Evolutionary conservation across 2,329 filamentous ascomycete genomes (phyloP).

Genomic region (Moelleriella libera): DNA sequence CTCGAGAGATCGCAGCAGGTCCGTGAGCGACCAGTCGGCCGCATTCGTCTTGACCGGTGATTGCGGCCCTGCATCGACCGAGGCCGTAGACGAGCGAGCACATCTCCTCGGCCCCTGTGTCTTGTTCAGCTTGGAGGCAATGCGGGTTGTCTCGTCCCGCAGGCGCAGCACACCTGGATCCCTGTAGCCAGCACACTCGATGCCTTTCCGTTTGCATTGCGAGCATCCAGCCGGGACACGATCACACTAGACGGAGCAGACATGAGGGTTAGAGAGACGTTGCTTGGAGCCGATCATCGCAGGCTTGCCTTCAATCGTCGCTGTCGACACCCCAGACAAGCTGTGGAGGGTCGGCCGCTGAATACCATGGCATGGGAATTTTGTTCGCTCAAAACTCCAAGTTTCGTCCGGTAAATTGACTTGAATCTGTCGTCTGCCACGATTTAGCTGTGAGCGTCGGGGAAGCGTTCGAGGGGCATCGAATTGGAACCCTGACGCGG

Average conservation of each 20-base stretch:
- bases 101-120: not conserved
- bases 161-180: slow-evolving; percentile 11
- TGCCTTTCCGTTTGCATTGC: slow-evolving; percentile 13
- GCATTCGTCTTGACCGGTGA: not conserved
- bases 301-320: slow-evolving; percentile 9
- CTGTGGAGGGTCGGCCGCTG: slow-evolving; percentile 13
- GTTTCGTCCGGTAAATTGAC: not conserved
- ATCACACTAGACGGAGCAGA: slow-evolving; percentile 9
- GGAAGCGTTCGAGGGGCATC: too few species aligned
- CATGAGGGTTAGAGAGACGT: not conserved
- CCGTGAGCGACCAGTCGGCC: not conserved
- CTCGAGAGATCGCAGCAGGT: not conserved
- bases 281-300: not conserved
- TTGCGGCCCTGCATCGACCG: not conserved
- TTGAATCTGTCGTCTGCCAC: not conserved
- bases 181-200: slow-evolving; percentile 11
- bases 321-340: slow-evolving; percentile 13
- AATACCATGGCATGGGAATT: slow-evolving; percentile 10
- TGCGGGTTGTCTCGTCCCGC: slow-evolving; percentile 11
- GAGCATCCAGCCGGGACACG: slow-evolving; percentile 10
- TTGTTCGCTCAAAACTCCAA: not conserved
- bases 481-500: too few species aligned
- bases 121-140: slow-evolving; percentile 7
- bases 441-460: too few species aligned
- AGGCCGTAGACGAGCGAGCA: not conserved